phyloP scores from a whole-genome alignment of 176 grass and related monocot species.

The Avena sativa region DNA sequence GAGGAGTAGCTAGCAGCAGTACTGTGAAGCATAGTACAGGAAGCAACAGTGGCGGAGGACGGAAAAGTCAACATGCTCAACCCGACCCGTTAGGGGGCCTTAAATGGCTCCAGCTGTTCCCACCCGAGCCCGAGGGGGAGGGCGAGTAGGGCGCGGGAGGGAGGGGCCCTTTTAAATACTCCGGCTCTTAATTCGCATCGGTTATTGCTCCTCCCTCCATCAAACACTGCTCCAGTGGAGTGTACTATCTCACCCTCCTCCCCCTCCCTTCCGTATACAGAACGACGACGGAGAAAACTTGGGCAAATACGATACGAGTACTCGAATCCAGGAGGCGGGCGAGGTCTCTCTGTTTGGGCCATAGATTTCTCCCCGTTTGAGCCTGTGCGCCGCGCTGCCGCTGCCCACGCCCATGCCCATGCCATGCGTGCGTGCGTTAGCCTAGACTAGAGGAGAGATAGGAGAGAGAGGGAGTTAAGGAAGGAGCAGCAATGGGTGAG shows the following conservation, averaged over 20 bases:
- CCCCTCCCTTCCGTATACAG: no score
- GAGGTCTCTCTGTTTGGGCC: conserved; percentile 9
- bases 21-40: neutral
- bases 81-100: conserved; percentile 45
- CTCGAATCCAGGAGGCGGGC: neutral
- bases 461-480: conserved; percentile 19
- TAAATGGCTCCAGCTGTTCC: conserved; percentile 80
- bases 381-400: neutral
- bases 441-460: conserved; percentile 3
- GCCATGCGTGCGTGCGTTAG: neutral
- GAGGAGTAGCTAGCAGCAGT: no score
- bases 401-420: neutral
- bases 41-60: neutral
- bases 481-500: conserved; percentile 32
- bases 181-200: conserved; percentile 71
- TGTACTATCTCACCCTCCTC: no score
- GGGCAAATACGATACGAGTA: neutral
- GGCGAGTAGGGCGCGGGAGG: neutral
- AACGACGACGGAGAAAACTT: neutral
- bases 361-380: conserved; percentile 3
- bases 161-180: conserved; percentile 57
- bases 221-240: neutral
- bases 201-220: conserved; percentile 38
- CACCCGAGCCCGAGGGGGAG: conserved; percentile 49
- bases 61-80: conserved; percentile 23